Percentiles rank a stretch among this genome's conserved stretches.
Conservation (phyloP, 2,329 filamentous ascomycete genomes). For the Keithomyces neogunnii region DNA sequence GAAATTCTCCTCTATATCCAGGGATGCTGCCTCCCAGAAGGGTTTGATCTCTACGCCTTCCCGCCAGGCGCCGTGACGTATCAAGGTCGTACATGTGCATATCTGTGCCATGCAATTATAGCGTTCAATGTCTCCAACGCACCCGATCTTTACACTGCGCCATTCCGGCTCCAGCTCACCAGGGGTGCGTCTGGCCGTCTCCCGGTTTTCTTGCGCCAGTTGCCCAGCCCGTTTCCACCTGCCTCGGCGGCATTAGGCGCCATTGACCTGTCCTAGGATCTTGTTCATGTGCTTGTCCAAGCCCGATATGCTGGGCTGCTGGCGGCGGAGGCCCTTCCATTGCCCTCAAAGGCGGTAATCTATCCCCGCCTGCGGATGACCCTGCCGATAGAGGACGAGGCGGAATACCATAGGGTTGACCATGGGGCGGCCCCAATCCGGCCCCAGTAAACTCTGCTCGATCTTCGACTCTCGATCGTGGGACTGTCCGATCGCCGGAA, state of each 20-base stretch:
- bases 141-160: no score
- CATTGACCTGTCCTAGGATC: conserved; percentile 28
- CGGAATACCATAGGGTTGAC: conserved; percentile 25
- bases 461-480: conserved; percentile 39
- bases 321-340: conserved; percentile 30
- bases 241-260: conserved; percentile 22
- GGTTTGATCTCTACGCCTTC: no score
- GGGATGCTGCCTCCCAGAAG: no score
- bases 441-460: conserved; percentile 32
- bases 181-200: conserved; percentile 8
- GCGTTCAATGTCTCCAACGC: background rate
- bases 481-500: conserved; percentile 35
- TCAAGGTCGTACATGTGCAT: background rate
- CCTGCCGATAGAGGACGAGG: conserved; percentile 29
- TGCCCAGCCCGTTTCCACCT: conserved; percentile 28
- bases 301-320: conserved; percentile 9
- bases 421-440: conserved; percentile 33
- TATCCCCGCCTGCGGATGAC: conserved; percentile 30
- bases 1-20: no score
- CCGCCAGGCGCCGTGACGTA: no score
- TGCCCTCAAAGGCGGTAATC: conserved; percentile 38
- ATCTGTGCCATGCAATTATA: background rate
- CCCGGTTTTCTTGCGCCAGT: conserved; percentile 18
- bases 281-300: conserved; percentile 24
- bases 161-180: conserved; percentile 1